Evolutionary conservation across 192 early-diverging fungal genomes (phyloP), one percentile per base, ranked within the genome.

Genomic region (Backusella parvicylindrica): DNA sequence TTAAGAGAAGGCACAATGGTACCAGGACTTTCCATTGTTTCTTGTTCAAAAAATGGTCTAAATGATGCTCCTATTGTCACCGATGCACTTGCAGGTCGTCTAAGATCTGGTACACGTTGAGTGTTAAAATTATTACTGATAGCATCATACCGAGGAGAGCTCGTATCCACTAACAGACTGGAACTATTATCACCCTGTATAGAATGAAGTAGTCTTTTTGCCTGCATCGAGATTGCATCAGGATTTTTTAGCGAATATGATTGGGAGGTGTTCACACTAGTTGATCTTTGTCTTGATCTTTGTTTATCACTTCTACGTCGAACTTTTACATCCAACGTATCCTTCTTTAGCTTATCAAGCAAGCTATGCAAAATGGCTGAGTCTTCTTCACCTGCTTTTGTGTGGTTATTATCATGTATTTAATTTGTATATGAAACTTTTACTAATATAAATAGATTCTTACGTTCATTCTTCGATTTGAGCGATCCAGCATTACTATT

Each of bases 301-400:
- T 60, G 53, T 63, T 75, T 72, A 65, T 81, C 72, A n/a, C 64
- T 70, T 23, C 72, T n/a, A 26, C 64, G 30, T 73, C 79, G 23
- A 37, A 66, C 26, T 64, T 72, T 60, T 30, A 64, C 49, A 21
- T 81, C 64, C 13, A 72, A 15, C 5, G 74, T 28, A 30, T 91
- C 90, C 32, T 60, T 74, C 53, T 87, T 84, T 23, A 94, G 86
- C 15, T 85, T 88, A 79, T 94, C 91, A 40, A 94, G 81, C 64
- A 94, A 73, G 74, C 89, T 89, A 66, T 94, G 91, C 75, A 94
- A 87, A 56, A 91, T 89, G 32, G 90, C 90, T 64, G 91, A 91
- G 23, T 83, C 83, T 30, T 75, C 75, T 66, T 82, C 86, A 31
- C 76, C 82, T 12, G 70, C 68, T 12, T 73, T 67, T 28, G 21